Percentiles rank a stretch among this genome's conserved stretches.
Evolutionary conservation across 2,329 filamentous ascomycete species (phyloP).

Genomic region (Akanthomyces uredinophilus): DNA sequence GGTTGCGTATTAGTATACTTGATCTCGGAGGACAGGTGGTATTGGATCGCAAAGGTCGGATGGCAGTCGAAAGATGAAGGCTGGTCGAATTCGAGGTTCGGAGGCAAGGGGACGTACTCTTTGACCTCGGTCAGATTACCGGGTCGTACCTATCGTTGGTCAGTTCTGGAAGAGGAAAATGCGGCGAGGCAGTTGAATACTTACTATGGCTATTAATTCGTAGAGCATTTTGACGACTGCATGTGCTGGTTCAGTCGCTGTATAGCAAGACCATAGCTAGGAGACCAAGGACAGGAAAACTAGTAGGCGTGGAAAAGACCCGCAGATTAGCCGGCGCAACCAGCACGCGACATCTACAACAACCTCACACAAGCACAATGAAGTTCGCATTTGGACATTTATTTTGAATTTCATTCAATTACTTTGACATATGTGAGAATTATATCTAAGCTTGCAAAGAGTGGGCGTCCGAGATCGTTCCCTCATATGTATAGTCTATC

Average conservation of each 20-base stretch:
- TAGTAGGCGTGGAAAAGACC: slow-evolving; percentile 13
- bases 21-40: background rate
- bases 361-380: too few species aligned
- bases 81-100: background rate
- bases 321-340: slow-evolving; percentile 28
- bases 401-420: background rate
- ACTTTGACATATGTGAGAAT: background rate
- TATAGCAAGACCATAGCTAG: background rate
- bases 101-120: slow-evolving; percentile 60
- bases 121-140: slow-evolving; percentile 87
- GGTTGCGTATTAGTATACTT: slow-evolving; percentile 15
- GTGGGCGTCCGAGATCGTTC: background rate
- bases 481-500: background rate
- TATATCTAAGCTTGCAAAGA: background rate
- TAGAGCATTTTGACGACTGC: slow-evolving; percentile 71
- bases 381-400: too few species aligned
- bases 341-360: background rate
- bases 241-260: slow-evolving; percentile 20
- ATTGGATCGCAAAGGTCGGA: too few species aligned
- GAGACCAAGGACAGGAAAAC: slow-evolving; percentile 15
- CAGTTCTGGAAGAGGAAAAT: background rate
- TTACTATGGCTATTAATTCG: slow-evolving; percentile 91
- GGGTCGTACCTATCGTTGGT: slow-evolving; percentile 68
- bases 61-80: background rate
- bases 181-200: slow-evolving; percentile 27